Evolutionary conservation across 2,329 filamentous ascomycete species (phyloP), one percentile per base, ranked within the genome.

Genomic region (Neonectria coccinea): DNA sequence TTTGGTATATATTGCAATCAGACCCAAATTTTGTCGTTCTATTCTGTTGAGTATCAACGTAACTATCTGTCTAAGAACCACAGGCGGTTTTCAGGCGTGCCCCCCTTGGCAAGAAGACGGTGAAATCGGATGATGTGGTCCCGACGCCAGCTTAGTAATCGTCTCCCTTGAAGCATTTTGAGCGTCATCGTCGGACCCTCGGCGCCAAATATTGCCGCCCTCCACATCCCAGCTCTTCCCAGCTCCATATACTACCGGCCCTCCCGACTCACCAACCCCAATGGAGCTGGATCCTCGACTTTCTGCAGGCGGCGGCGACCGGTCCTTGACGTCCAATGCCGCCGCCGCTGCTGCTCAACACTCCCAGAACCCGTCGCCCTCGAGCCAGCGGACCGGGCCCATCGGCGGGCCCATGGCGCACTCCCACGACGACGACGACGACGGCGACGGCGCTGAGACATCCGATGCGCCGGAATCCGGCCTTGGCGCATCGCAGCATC

Each of bases 201-300:
- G 76, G 76, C 72, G 74, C 64, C 67, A 73, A 75, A 53, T 59
- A 71, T 64, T 64, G 67, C 76, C 76, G 75, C 69, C 65, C 62
- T 70, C 64, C 67, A 59, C 62, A 65, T 67, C 57, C 53, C 58
- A 62, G 56, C 42, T 55, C 56, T 56, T 31, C 20, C 50, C 54
- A 54, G 33, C 29, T 57, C 59, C 57, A 56, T 25, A 65, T 65
- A 62, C 62, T 33, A 67, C 64, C 68, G 64, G 67, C 62, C 62
- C 59, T 47, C 63, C 45, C 44, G 62, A 64, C 66, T 51, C 50
- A 70, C 55, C 61, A 66, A 47, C 57, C 65, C 66, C 70, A 56
- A 78, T 78, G 76, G 77, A 78, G 62, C 68, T 79, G 29, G 77
- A 78, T 67, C 75, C 76, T 59, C 75, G 75, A 62, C 70, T 77